Conservation (phyloP, 2,329 filamentous ascomycete species). For the Ophiostoma australiae region DNA sequence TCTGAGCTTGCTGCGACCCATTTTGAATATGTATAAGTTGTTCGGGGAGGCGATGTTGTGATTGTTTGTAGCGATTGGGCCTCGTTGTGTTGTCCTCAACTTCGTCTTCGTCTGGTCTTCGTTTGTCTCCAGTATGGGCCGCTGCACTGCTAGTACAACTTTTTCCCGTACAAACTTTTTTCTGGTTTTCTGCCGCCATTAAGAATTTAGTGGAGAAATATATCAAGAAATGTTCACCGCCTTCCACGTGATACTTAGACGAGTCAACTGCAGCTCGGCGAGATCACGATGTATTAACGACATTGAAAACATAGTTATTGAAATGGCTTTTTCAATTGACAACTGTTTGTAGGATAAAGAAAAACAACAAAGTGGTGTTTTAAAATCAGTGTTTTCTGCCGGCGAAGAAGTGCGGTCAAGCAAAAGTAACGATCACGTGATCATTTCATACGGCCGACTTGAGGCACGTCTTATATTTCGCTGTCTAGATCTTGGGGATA, state of each 20-base stretch:
- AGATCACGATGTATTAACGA: background rate
- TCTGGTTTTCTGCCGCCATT: slow-evolving; percentile 13
- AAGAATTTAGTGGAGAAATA: background rate
- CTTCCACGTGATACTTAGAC: background rate
- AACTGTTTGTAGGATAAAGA: too few species aligned
- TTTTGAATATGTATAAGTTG: slow-evolving; percentile 18
- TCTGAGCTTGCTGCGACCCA: slow-evolving; percentile 44
- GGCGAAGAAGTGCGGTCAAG: too few species aligned
- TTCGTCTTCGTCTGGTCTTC: background rate
- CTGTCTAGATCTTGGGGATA: background rate
- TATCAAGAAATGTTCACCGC: slow-evolving; percentile 19
- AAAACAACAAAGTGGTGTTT: too few species aligned
- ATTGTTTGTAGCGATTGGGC: background rate
- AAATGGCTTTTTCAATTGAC: background rate
- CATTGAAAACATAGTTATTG: background rate
- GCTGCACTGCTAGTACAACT: background rate
- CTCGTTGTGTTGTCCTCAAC: background rate
- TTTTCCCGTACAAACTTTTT: slow-evolving; percentile 19
- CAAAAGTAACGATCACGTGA: background rate
- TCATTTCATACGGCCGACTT: background rate
- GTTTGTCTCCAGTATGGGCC: background rate
- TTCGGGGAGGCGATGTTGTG: background rate
- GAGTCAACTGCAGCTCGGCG: background rate
- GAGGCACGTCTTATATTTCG: background rate
- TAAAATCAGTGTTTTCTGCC: too few species aligned